Evolutionary conservation across 495 filamentous ascomycete genomes (phyloP), one percentile per base, ranked within the genome.

Genomic region (Penicillium simplicissimum): DNA sequence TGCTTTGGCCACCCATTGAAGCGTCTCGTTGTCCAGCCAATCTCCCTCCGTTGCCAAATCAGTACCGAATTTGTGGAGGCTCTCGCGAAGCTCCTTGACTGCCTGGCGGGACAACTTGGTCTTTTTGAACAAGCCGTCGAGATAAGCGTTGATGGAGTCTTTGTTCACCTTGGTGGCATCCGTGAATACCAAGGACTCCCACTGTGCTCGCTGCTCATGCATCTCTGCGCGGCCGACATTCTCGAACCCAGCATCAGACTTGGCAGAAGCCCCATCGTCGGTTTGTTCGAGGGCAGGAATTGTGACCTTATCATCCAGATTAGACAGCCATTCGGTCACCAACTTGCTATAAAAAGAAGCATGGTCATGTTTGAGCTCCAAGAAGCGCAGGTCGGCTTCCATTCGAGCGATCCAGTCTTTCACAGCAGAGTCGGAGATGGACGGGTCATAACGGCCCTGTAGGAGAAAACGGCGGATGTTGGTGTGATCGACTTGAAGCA

Each of bases 321-420:
- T 47, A 1, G 63, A 69, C 23, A 89, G 69, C 86, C 87, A 89
- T 64, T 90, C 85, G 0, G 81, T 88, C 14, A 89, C 82, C 42
- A 90, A 67, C 49, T 80, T 73, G 51, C 81, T 85, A 64, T 88
- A 89, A 19, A 90, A 78, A 15, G 79, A 74, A 0, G 85, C 85
- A 69, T 88, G 87, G 49, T 87, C 74, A 54, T 84, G 84, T 52
- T 83, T 85, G 35, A 81, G 64, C 33, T 84, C 81, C 61, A 88
- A 78, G 17, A 75, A 70, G 15, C 75, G 71, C 7, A 85, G 70
- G 35, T 81, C 76, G n/a, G 76, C 73, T 58, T 82, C 73, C 19
- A 88, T 70, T 13, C 74, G 75, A 6, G 70, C 47, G 48, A 85
- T 74, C 79, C 81, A 87, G 13, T 76, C 71, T 1, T 63, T 59